phyloP scores from a whole-genome alignment of 345 rosid genomes.

The Sapria himalayana region DNA sequence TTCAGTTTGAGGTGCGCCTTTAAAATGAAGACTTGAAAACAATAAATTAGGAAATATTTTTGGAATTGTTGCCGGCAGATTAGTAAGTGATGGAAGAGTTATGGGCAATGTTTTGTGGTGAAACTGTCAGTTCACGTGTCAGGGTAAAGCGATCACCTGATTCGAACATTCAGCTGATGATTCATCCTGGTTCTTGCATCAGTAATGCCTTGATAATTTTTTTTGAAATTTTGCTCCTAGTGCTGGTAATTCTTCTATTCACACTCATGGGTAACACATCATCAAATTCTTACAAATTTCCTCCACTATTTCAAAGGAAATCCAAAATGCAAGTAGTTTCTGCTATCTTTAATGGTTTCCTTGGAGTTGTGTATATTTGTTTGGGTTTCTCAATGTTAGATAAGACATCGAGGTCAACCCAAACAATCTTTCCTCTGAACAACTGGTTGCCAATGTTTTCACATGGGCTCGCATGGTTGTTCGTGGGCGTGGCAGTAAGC shows the following conservation, averaged over 20 bases:
- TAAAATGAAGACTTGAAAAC: no score
- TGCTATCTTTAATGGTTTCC: slow-evolving; percentile 28
- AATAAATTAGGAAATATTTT: no score
- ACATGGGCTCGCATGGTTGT: slow-evolving; percentile 54
- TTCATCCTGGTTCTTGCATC: slow-evolving; percentile 27
- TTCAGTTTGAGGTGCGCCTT: no score
- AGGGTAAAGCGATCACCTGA: slow-evolving; percentile 8
- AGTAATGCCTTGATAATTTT: slow-evolving; percentile 27
- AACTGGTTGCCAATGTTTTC: slow-evolving; percentile 27
- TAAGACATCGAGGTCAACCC: slow-evolving; percentile 22
- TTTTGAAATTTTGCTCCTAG: slow-evolving; percentile 28
- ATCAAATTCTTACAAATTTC: slow-evolving; percentile 9
- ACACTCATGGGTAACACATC: slow-evolving; percentile 24
- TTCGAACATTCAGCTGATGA: slow-evolving; percentile 9
- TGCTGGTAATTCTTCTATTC: slow-evolving; percentile 22
- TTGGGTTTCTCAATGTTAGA: slow-evolving; percentile 38
- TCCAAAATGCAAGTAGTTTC: slow-evolving; percentile 28
- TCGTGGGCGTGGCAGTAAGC: slow-evolving; percentile 27
- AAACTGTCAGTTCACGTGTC: slow-evolving; percentile 14
- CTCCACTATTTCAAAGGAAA: slow-evolving; percentile 10
- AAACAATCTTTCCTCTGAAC: slow-evolving; percentile 22
- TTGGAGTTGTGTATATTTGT: slow-evolving; percentile 37
- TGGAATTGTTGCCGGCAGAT: no score
- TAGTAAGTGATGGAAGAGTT: slow-evolving; percentile 20
- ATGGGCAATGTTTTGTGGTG: slow-evolving; percentile 40